Evolutionary conservation across 1,284 basidiomycete genomes (phyloP), one percentile per base, ranked within the genome.

Genomic region (Fomitopsis palustris): DNA sequence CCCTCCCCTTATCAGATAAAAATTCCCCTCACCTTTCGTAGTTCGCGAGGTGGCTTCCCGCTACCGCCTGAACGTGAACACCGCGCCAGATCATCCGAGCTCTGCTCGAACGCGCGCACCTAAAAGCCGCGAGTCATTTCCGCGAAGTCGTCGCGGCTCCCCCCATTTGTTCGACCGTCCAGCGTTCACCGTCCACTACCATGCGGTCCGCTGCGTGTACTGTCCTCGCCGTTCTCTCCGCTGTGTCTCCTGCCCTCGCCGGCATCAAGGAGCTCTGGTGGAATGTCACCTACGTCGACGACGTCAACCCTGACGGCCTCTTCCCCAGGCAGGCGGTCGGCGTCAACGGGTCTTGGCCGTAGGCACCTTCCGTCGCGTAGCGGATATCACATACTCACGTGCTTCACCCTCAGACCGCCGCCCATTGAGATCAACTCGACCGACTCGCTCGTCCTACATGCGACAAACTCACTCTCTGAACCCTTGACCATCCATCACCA

Each of bases 291-390:
- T 92, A 88, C 60, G 86, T 90, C 59, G 70, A 86, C 33, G 73
- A 85, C 61, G 85, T 80, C 56, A 89, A 86, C 71, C 92, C 92
- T n/a, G 90, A 93, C 66, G 90, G 88, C 4, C 80, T 92, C 54
- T 81, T 77, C 56, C 77, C 85, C 27, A 86, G 95, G 55, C 79
- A 85, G 31, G 93, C 86, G 53, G 85, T 96, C 59, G 95, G 94
- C 58, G 84, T 96, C 56, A 97, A 97, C 70, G 85, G 87, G 19
- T 88, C 91, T 4, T 97, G 95, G 95, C 95, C 95, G 88, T 94
- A 73, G 74, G 92, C 29, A 9, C 56, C 25, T 14, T 4, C 58
- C 19, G 9, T 37, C 23, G 37, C 19, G 31, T 25, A 19, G n/a
- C 31, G 33, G 10, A 39, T 41, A 42, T 19, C 25, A 2, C 7